Evolutionary conservation across 2,329 filamentous ascomycete genomes (phyloP), one percentile per base, ranked within the genome.

Genomic region (Metarhizium sp.): DNA sequence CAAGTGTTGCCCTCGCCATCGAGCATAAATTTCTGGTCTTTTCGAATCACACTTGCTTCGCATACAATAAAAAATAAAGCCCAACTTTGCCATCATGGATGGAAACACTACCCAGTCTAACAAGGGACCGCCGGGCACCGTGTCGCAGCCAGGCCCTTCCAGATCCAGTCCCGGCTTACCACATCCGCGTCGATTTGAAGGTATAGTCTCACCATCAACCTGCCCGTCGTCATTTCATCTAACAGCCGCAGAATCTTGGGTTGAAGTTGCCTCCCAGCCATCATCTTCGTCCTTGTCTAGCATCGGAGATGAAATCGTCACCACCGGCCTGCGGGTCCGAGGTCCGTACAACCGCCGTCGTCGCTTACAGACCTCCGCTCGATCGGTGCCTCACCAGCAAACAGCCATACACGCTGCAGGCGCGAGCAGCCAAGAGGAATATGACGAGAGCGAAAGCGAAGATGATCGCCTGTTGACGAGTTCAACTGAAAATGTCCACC

Each of bases 201-300:
- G 70, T 72, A 61, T 47, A 67, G 63, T 36, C 14, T 55, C 50
- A 29, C 36, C 50, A 6, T 47, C 43, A 40, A 53, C 52, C 38
- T 49, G 49, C 18, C 38, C 25, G 50, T 34, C 38, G 45, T n/a
- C 48, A 45, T 51, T 30, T 43, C 32, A 54, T 48, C 62, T 61
- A 42, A 64, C 56, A 47, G 38, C 50, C 56, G 61, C 76, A 92
- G 94, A 97, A 75, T 96, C 94, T 8, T 99, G 94, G 94, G 84
- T 97, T 63, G 92, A 99, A 70, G 85, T 99, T 58, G 84, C 88
- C 50, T 96, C 92, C 4, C 90, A 94, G 63, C 91, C 92, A 7
- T 96, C 92, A 0, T 95, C 92, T 2, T 96, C 92, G 2, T 96
- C 92, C 14, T 77, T 96, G 13, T 96, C 92, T 20, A 96, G 84